phyloP scores from a whole-genome alignment of 805 yeast species.

The Tetrapisispora phaffii region DNA sequence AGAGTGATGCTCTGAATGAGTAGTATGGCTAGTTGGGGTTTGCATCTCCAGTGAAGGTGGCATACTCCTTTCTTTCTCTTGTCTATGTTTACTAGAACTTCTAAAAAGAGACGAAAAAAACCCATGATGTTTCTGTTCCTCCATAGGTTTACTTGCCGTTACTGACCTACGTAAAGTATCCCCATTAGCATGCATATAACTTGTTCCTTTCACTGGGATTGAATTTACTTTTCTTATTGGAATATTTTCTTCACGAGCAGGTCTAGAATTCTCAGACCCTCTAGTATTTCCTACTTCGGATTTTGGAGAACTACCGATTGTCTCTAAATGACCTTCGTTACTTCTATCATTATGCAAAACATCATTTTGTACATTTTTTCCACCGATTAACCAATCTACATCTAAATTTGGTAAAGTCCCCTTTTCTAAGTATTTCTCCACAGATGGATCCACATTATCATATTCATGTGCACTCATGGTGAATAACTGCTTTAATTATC shows the following conservation, averaged over 20 bases:
- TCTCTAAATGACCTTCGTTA: not conserved
- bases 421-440: conserved; percentile 12
- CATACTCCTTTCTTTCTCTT: not conserved
- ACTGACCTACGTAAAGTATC: not conserved
- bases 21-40: not conserved
- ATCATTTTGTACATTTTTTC: not conserved
- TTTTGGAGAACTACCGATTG: not conserved
- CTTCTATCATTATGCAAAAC: too few species aligned
- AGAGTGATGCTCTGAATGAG: not conserved
- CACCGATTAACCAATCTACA: conserved; percentile 26
- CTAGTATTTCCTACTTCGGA: not conserved
- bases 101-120: conserved; percentile 32
- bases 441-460: not conserved
- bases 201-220: conserved; percentile 16
- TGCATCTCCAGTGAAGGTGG: not conserved
- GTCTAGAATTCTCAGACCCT: not conserved
- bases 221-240: conserved; percentile 27
- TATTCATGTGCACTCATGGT: not conserved
- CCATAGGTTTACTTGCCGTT: not conserved
- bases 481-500: too few species aligned
- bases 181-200: conserved; percentile 1
- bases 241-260: not conserved
- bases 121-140: conserved; percentile 18
- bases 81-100: conserved; percentile 7
- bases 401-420: conserved; percentile 19